Evolutionary conservation across 495 filamentous ascomycete species (phyloP), one percentile per base, ranked within the genome.

Genomic region (Penicillium robsamsonii): DNA sequence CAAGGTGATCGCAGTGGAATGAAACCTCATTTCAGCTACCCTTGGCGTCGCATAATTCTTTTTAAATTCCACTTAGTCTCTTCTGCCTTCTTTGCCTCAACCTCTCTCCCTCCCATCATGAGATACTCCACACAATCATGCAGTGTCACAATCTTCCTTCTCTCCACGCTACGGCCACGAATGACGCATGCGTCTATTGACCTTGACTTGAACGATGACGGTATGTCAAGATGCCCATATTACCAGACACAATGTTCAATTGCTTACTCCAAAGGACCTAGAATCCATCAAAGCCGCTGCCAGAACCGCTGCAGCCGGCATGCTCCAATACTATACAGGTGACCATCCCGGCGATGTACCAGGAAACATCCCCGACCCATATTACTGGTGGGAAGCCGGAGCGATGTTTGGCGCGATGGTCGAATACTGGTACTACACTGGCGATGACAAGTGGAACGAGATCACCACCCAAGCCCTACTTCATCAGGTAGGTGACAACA

Each of bases 361-460:
- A 17, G 87, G 87, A 17, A 88, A 88, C 65, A 72, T 90, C 4
- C 87, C 87, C 18, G 74, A 79, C 55, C 85, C 87, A 1, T 91
- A 91, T 65, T 90, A 86, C 70, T 90, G 87, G 87, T 90, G 87
- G 87, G 84, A 89, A 66, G 80, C 81, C 0, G 88, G 87, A 24
- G 82, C 83, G 13, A 84, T 87, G 75, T 90, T 87, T 57, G 85
- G 85, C 13, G 76, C 85, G 2, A 57, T 96, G 59, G 70, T 94
- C 46, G 85, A 92, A 64, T 95, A 96, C 68, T 92, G 85, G 81
- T 81, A 81, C 58, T 84, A 87, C 55, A 95, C 91, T 1, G 85
- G 86, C 1, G 90, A 94, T 68, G 70, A 66, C 15, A 75, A 76
- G 12, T 93, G 89, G 69, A 88, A 90, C 67, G 75, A 81, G 9